These are phyloP conservation scores for Ogataea methanolica DNA, from an alignment of 805 yeast species.

Conservation along the genomic window DNA sequence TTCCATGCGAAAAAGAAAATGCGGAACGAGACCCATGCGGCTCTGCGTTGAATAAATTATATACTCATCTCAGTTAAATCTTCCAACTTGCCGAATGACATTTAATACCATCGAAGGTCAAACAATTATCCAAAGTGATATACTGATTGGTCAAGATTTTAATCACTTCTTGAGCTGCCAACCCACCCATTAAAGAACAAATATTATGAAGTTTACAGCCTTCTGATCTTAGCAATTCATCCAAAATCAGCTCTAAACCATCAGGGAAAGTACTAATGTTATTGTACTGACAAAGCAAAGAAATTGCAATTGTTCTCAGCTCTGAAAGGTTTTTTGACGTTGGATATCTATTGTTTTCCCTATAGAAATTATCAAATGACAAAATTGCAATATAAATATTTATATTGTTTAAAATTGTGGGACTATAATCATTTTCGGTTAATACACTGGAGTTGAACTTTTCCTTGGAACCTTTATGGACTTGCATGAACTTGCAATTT, in stretches of 20 bases:
- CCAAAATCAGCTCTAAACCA: conserved; percentile 34
- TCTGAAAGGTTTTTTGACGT: conserved; percentile 15
- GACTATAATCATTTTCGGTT: conserved; percentile 5
- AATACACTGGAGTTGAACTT: conserved; percentile 17
- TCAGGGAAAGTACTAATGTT: conserved; percentile 28
- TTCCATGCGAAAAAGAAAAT: too few relatives aligned
- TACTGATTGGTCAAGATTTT: conserved; percentile 77
- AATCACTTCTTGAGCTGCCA: conserved; percentile 78
- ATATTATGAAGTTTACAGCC: conserved; percentile 52
- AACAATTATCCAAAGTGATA: conserved; percentile 65
- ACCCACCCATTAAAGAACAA: conserved; percentile 74
- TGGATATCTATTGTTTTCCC: conserved; percentile 19
- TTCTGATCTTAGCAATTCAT: conserved; percentile 36
- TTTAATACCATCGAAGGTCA: conserved; percentile 68
- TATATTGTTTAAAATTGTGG: conserved; percentile 8
- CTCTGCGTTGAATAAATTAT: not conserved
- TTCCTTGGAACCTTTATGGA: conserved; percentile 41
- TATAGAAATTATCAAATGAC: conserved; percentile 25
- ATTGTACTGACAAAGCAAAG: conserved; percentile 20
- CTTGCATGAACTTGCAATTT: conserved; percentile 50
- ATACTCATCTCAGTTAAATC: conserved; percentile 3
- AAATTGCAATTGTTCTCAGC: conserved; percentile 21
- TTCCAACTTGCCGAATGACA: conserved; percentile 39
- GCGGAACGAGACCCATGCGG: too few relatives aligned
- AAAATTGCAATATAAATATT: conserved; percentile 41